Evolutionary conservation across 2,329 filamentous ascomycete species (phyloP).

Genomic region (Fonsecaea nubica): DNA sequence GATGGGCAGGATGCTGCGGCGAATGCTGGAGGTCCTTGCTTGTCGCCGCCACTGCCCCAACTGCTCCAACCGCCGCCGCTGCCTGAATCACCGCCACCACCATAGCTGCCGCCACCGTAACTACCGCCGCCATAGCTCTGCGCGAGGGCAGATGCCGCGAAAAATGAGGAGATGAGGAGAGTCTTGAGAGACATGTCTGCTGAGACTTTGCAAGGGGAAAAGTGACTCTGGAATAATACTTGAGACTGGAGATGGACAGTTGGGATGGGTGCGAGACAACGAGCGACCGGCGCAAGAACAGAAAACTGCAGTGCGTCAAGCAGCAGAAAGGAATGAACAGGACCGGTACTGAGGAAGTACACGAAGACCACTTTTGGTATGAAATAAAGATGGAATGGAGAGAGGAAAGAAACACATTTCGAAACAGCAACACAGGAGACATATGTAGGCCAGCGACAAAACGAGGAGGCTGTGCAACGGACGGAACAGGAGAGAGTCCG

Average conservation of each 20-base stretch:
- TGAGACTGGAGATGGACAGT: conserved; percentile 10
- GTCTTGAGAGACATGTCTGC: conserved; percentile 34
- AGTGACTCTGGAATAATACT: conserved; percentile 11
- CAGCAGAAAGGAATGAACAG: conserved; percentile 37
- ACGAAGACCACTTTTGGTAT: conserved; percentile 19
- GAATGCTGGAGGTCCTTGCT: conserved; percentile 12
- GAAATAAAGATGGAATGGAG: conserved; percentile 33
- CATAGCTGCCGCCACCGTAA: background rate
- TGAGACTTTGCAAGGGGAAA: conserved; percentile 8
- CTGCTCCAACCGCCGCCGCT: conserved; percentile 8
- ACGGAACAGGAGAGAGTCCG: conserved; percentile 19
- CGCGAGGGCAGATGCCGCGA: conserved; percentile 31
- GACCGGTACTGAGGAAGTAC: conserved; percentile 24
- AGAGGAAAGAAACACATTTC: conserved; percentile 21
- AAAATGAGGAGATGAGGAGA: conserved; percentile 28
- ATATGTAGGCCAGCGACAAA: conserved; percentile 31
- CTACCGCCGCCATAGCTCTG: conserved; percentile 2
- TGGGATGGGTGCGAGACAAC: conserved; percentile 26
- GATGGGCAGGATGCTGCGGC: conserved; percentile 31
- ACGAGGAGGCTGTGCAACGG: conserved; percentile 16
- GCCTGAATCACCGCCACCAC: conserved; percentile 10
- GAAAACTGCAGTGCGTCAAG: conserved; percentile 38
- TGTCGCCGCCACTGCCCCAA: conserved; percentile 6
- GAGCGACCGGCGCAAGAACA: conserved; percentile 38
- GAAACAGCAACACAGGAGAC: conserved; percentile 28